These are phyloP conservation scores for Podospora pseudopauciseta DNA, from an alignment of 495 filamentous ascomycete species.

Conservation along the genomic window DNA sequence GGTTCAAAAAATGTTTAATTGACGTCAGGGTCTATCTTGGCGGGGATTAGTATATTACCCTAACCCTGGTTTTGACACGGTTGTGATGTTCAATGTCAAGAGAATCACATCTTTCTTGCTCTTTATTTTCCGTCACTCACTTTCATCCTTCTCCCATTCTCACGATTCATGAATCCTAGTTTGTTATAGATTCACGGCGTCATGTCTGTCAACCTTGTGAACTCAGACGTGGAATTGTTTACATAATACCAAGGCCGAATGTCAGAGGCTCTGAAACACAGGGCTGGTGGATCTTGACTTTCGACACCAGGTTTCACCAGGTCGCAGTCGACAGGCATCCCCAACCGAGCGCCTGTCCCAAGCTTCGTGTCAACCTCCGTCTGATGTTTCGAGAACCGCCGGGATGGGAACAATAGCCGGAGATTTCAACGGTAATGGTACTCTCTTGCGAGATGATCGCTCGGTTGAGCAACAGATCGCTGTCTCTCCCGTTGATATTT, in stretches of 20 bases:
- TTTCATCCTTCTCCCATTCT: background rate
- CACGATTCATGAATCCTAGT: background rate
- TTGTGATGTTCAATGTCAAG: background rate
- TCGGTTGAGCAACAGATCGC: background rate
- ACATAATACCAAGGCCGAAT: background rate
- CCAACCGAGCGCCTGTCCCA: conserved; percentile 3
- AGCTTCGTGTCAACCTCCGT: background rate
- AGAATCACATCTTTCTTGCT: background rate
- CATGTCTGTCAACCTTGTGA: too few species aligned
- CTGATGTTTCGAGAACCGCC: background rate
- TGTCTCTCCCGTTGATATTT: background rate
- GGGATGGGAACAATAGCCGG: background rate
- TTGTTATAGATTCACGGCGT: too few species aligned
- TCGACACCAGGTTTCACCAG: conserved; percentile 11
- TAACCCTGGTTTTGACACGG: background rate
- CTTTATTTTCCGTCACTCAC: background rate
- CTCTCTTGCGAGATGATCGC: background rate
- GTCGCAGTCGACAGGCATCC: conserved; percentile 2
- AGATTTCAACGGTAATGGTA: background rate
- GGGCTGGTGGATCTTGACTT: background rate
- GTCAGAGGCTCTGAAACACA: background rate
- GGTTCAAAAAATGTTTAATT: background rate
- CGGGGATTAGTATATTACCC: background rate
- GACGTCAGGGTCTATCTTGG: background rate
- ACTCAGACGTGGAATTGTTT: background rate